These are phyloP conservation scores for Termitomyces sp. DNA, from an alignment of 768 basidiomycete species.

Conservation along the genomic window DNA sequence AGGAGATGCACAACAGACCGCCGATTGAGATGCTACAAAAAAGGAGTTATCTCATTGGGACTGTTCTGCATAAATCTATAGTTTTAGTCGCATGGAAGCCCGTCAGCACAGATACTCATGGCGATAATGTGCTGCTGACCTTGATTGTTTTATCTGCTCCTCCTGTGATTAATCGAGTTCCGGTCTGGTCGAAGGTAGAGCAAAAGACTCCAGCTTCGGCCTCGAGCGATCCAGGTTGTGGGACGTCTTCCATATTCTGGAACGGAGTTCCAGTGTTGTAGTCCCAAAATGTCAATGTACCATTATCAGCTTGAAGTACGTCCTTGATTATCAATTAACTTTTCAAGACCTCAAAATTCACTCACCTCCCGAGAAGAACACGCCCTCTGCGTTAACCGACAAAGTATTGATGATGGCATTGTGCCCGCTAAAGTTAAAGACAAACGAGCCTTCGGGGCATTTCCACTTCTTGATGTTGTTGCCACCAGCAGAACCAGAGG, in stretches of 20 bases:
- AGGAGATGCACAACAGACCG: constrained; percentile 5
- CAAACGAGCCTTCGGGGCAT: constrained; percentile 93
- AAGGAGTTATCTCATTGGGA: constrained; percentile 35
- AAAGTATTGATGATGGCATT: constrained; percentile 97
- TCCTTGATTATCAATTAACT: neutral
- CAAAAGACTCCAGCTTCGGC: constrained; percentile 97
- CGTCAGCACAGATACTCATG: neutral
- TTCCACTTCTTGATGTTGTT: constrained; percentile 99
- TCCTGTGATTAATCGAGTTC: constrained; percentile 91
- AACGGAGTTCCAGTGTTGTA: constrained; percentile 93
- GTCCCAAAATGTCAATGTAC: constrained; percentile 90
- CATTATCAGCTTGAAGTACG: constrained; percentile 75
- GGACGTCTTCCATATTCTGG: constrained; percentile 90
- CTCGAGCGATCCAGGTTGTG: constrained; percentile 96
- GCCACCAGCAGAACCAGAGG: constrained; percentile 93
- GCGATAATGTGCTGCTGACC: constrained; percentile 37
- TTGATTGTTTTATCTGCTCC: constrained; percentile 99
- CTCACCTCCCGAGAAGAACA: constrained; percentile 94
- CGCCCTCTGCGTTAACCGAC: constrained; percentile 91
- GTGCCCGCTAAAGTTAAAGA: constrained; percentile 95
- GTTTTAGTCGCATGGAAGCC: neutral
- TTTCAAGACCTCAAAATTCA: constrained; percentile 2
- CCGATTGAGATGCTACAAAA: neutral
- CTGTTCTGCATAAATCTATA: constrained; percentile 68
- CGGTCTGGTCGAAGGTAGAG: constrained; percentile 95